phyloP scores from a whole-genome alignment of 768 basidiomycete genomes.

The Phylloporus sp. region DNA sequence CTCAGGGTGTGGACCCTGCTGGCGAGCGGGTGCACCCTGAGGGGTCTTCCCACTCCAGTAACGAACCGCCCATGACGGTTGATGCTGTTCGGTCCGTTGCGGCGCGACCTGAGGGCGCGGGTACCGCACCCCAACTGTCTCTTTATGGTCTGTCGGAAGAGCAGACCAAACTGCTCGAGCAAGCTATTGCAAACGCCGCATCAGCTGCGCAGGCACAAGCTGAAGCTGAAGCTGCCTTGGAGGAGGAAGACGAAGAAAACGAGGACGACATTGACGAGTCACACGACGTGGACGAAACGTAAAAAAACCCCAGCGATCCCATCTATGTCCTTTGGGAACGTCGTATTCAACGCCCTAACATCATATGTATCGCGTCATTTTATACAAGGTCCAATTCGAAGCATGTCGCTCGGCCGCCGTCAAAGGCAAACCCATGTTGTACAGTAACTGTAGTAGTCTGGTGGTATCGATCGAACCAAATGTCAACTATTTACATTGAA shows the following conservation, averaged over 20 bases:
- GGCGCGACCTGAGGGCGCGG: constrained; percentile 3
- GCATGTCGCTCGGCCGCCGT: constrained; percentile 5
- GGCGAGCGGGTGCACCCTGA: constrained; percentile 11
- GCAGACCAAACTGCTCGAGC: constrained; percentile 62
- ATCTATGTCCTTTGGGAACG: constrained; percentile 22
- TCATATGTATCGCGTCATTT: constrained; percentile 23
- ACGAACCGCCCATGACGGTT: constrained; percentile 3
- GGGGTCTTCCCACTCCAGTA: constrained; percentile 5
- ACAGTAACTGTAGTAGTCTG: constrained; percentile 19
- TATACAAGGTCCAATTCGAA: constrained; percentile 11
- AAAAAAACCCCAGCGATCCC: constrained; percentile 15
- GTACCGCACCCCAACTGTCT: constrained; percentile 43
- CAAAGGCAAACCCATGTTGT: constrained; percentile 20
- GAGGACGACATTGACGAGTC: constrained; percentile 42
- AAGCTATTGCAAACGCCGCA: constrained; percentile 70
- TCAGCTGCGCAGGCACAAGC: constrained; percentile 73
- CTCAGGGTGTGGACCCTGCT: constrained; percentile 5
- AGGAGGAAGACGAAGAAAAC: constrained; percentile 60
- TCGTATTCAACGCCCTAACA: constrained; percentile 19
- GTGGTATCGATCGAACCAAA: constrained; percentile 19
- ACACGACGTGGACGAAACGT: constrained; percentile 13
- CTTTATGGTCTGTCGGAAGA: constrained; percentile 71
- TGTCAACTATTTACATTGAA: constrained; percentile 30
- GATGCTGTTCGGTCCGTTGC: constrained; percentile 7
- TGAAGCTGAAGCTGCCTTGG: constrained; percentile 70